Percentiles rank a stretch among this genome's conserved stretches.
Evolutionary conservation across 257 asterid species (phyloP).

Genomic region (Plantago ovata): DNA sequence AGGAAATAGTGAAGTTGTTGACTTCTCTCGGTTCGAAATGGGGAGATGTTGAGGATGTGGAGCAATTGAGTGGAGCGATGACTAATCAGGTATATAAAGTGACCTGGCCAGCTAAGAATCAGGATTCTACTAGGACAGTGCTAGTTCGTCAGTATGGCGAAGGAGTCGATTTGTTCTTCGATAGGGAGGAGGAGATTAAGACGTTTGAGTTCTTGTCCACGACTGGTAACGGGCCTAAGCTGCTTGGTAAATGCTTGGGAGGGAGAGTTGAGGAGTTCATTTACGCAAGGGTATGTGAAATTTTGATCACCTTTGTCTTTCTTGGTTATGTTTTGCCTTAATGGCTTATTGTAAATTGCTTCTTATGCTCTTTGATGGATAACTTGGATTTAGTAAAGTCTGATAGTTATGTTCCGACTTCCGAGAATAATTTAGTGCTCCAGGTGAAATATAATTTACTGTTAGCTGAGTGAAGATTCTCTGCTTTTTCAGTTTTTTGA

Average conservation of each 20-base stretch:
- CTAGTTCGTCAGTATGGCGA: slow-evolving; percentile 81
- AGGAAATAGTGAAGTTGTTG: slow-evolving; percentile 55
- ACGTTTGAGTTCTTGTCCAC: slow-evolving; percentile 55
- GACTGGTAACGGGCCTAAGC: slow-evolving; percentile 76
- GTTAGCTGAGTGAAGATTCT: neutral
- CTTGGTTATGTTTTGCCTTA: neutral
- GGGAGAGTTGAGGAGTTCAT: slow-evolving; percentile 96
- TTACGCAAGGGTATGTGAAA: slow-evolving; percentile 69
- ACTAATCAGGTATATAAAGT: slow-evolving; percentile 69
- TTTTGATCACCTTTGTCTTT: neutral
- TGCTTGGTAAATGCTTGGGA: slow-evolving; percentile 52
- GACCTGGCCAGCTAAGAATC: slow-evolving; percentile 61
- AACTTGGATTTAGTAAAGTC: neutral
- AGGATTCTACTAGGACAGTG: slow-evolving; percentile 39
- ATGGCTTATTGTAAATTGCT: neutral
- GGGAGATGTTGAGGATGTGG: slow-evolving; percentile 57
- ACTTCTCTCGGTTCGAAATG: slow-evolving; percentile 46
- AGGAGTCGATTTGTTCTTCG: slow-evolving; percentile 76
- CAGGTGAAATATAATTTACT: neutral
- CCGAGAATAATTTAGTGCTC: neutral
- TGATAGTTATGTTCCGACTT: neutral
- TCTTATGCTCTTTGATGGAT: too few relatives aligned
- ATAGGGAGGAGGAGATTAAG: slow-evolving; percentile 72
- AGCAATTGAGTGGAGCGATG: slow-evolving; percentile 77
- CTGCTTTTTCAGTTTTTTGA: too few relatives aligned